Percentiles rank a stretch among this genome's conserved stretches.
Evolutionary conservation across 352 stramenopile species (phyloP).

Genomic region (Pythium dissimile): DNA sequence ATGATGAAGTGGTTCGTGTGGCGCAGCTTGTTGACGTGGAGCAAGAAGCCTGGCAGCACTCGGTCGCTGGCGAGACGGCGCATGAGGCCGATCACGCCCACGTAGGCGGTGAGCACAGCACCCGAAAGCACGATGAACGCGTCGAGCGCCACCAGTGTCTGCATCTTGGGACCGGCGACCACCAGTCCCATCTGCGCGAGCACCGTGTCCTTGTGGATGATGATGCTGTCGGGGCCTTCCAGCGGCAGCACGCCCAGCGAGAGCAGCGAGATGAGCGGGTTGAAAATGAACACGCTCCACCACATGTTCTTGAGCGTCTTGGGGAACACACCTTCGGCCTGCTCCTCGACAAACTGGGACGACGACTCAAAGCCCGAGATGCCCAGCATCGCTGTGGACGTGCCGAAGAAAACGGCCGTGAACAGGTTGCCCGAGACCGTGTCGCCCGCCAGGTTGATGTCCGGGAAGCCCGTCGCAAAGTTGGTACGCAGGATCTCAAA

Average conservation of each 20-base stretch:
- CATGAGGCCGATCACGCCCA: constrained; percentile 91
- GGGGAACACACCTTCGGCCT: constrained; percentile 92
- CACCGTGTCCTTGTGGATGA: constrained; percentile 86
- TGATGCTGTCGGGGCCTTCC: constrained; percentile 61
- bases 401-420: constrained; percentile 90
- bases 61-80: constrained; percentile 90
- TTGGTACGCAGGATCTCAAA: constrained; percentile 79
- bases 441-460: constrained; percentile 84
- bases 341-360: constrained; percentile 94
- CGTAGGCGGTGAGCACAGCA: constrained; percentile 92
- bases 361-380: constrained; percentile 94
- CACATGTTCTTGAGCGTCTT: constrained; percentile 95
- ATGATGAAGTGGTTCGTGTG: constrained; percentile 93
- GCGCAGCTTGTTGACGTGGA: constrained; percentile 77
- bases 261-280: constrained; percentile 91
- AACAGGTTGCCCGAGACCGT: constrained; percentile 78
- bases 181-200: constrained; percentile 89
- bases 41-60: constrained; percentile 76
- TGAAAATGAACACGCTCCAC: constrained; percentile 93
- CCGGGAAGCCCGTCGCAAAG: constrained; percentile 80
- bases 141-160: constrained; percentile 83
- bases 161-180: constrained; percentile 70
- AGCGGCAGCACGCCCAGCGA: constrained; percentile 89
- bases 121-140: constrained; percentile 94
- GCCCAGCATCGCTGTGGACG: constrained; percentile 92